Base-by-base conservation (phyloP, 2,329 filamentous ascomycete species). In the Sporothrix pallida region DNA sequence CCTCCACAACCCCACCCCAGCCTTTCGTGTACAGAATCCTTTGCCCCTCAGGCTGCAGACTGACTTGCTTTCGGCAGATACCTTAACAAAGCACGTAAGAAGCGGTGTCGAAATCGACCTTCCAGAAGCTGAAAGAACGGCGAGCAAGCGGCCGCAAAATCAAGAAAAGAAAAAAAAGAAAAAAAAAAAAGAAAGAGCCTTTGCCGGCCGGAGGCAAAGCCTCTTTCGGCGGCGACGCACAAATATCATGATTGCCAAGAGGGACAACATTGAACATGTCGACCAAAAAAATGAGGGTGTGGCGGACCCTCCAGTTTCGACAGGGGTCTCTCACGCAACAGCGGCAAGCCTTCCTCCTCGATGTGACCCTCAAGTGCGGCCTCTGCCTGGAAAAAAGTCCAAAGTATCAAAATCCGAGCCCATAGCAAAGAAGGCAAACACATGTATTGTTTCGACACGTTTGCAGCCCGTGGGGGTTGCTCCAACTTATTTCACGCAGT, bases 251-350 rank as follows among this genome's bases (percentile, higher is more conserved):
- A 44, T n/a, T 63, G n/a, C n/a, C n/a, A 70, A 37, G 15, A 26
- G 17, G 15, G 15, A 20, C 8, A 44, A 52, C 42, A 15, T 54
- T 20, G 15, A 42, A 17, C 13, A 31, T 17, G 37, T 48, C 9
- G 8, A 50, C 48, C 5, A 37, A 20, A 17, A 69, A 58, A 46
- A 15, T 56, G 46, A 72, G 20, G 60, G 73, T 75, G 73, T 73
- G 60, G 42, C 23, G 54, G 52, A 70, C 42, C 67, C 48, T 73
- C 17, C 20, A 8, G 73, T 75, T 75, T 75, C 71, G 73, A 73
- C 74, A 70, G 50, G 74, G 74, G 72, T n/a, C 44, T 23, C 52
- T 17, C 70, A 50, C 58, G 44, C 26, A 26, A 23, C 15, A 23
- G 31, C 58, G 20, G 71, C 60, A 67, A 67, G 58, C 31, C 71